Evolutionary conservation across 441 rosid species (phyloP).

Genomic region (Populus trichocarpa): DNA sequence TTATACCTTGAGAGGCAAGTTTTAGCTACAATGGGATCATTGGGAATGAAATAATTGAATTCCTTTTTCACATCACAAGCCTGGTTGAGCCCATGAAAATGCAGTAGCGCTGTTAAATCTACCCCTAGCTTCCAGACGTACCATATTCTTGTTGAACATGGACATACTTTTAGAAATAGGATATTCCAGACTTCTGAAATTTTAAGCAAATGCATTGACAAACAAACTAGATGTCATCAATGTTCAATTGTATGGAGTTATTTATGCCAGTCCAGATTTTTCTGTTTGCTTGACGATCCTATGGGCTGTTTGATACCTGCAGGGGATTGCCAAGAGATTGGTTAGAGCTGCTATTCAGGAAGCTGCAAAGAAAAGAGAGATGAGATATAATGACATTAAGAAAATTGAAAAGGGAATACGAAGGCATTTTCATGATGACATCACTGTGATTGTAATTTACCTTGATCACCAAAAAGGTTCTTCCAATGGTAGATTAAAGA

Average conservation of each 20-base stretch:
- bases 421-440: constrained; percentile 83
- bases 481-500: constrained; percentile 18
- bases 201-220: background rate
- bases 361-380: constrained; percentile 78
- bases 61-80: background rate
- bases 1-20: background rate
- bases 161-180: background rate
- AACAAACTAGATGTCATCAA: background rate
- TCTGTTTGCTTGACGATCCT: background rate
- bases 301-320: constrained; percentile 3
- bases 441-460: constrained; percentile 69
- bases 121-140: background rate
- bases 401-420: constrained; percentile 58
- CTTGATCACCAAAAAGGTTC: constrained; percentile 52
- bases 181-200: background rate
- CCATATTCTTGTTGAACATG: background rate
- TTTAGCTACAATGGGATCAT: background rate
- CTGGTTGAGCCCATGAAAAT: background rate
- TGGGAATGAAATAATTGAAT: background rate
- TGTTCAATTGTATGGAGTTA: background rate
- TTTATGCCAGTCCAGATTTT: background rate
- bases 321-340: constrained; percentile 79
- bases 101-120: background rate
- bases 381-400: constrained; percentile 67
- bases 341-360: constrained; percentile 69